Conservation (phyloP, 2,329 filamentous ascomycete genomes). For the Fusarium incarnatum region DNA sequence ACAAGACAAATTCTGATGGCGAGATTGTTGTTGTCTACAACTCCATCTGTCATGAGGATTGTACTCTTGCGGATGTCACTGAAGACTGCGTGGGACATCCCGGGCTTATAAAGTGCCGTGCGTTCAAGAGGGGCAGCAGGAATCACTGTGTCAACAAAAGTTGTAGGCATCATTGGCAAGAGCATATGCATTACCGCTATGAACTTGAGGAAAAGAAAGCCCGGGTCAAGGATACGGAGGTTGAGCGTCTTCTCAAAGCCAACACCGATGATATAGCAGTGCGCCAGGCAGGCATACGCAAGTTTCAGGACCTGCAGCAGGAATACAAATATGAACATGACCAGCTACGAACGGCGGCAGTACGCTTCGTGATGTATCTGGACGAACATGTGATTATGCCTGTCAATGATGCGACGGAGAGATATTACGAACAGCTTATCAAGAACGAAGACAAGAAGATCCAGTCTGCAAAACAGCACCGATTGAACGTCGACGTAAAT, state of each 20-base stretch:
- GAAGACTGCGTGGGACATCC: not conserved
- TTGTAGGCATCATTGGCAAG: slow-evolving; percentile 21
- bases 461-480: no score
- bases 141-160: not conserved
- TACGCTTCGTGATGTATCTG: slow-evolving; percentile 19
- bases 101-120: slow-evolving; percentile 3
- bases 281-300: slow-evolving; percentile 2
- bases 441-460: slow-evolving; percentile 6
- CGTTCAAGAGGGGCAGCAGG: not conserved
- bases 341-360: slow-evolving; percentile 4
- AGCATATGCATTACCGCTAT: slow-evolving; percentile 29
- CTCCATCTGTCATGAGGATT: slow-evolving; percentile 26
- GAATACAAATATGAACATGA: slow-evolving; percentile 14
- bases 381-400: slow-evolving; percentile 4
- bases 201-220: slow-evolving; percentile 3
- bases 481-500: slow-evolving; percentile 3
- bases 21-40: slow-evolving; percentile 21
- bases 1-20: not conserved
- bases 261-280: slow-evolving; percentile 13
- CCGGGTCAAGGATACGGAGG: slow-evolving; percentile 9
- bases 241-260: not conserved
- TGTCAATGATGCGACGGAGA: slow-evolving; percentile 18
- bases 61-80: slow-evolving; percentile 14
- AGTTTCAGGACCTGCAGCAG: not conserved
- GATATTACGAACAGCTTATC: slow-evolving; percentile 21